Base-by-base conservation (phyloP, 176 grass and related monocot species). In the Luzula sylvatica region DNA sequence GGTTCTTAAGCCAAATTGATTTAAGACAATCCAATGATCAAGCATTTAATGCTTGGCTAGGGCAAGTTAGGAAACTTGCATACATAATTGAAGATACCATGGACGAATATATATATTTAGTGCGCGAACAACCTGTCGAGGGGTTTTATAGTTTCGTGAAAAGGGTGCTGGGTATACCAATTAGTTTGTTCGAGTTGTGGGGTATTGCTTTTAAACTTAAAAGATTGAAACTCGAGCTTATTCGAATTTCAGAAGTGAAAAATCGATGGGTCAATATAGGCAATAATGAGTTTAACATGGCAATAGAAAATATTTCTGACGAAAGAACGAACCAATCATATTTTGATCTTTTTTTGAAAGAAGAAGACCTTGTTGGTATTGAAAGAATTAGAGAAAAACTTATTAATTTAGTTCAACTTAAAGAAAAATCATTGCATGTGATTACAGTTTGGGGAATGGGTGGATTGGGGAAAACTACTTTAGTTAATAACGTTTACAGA, bases 401-500 rank as follows among this genome's bases (percentile, higher is more conserved):
- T 50, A 38, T 41, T 32, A 3, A 58, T 0, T 75, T 54, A 32
- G 14, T 86, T 9, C 22, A 25, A 5, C 7, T 25, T 14, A 24
- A 71, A 26, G 42, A 65, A 23, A 0, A 8, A 12, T 12, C 21
- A 15, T 22, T 60, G 0, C n/a, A 20, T 52, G 61, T 75, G 11
- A 61, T 79, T 50, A 44, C 70, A 21, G 59, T 85, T 4, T 71
- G 65, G 53, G 81, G 75, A 26, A 85, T 85, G 75, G 81, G 81
- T 7, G 75, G 81, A 2, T 17, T 75, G 0, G 81, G 75, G 0
- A 79, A 85, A 66, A 75, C 65, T 15, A 67, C 81, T n/a, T 60
- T 85, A 42, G 75, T 85, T 3, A 44, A 55, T 8, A 56, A 14
- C 42, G 50, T 70, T 11, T 72, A 72, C 15, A 58, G 23, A 15